These are phyloP conservation scores for Nemania sp. DNA, from an alignment of 2,329 filamentous ascomycete genomes.

Conservation along the genomic window DNA sequence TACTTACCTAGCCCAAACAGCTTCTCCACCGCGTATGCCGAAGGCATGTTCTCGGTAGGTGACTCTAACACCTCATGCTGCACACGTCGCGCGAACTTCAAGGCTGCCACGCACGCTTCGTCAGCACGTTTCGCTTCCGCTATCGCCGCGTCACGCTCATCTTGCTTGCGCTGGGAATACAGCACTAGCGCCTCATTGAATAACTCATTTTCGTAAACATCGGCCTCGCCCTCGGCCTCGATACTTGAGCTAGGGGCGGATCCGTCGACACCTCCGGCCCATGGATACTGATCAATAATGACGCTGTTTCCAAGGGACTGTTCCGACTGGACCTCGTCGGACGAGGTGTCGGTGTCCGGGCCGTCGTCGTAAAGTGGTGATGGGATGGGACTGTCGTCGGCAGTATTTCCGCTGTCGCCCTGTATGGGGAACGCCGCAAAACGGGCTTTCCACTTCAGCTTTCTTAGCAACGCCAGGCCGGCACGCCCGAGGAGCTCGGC, in stretches of 20 bases:
- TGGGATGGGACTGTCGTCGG: not conserved
- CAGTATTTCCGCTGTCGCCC: no score
- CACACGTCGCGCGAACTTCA: not conserved
- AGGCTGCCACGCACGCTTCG: not conserved
- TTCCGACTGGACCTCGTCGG: no score
- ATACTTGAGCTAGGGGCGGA: no score
- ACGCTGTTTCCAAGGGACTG: no score
- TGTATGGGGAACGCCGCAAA: conserved; percentile 21
- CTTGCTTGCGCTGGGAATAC: not conserved
- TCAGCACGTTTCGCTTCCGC: not conserved
- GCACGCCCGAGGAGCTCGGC: conserved; percentile 28
- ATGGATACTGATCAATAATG: no score
- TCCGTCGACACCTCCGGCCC: no score
- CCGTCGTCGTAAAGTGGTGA: no score
- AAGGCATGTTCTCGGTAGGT: conserved; percentile 6
- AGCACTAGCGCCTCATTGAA: no score
- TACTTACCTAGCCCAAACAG: conserved; percentile 19
- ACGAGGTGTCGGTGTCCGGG: no score
- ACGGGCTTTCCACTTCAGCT: conserved; percentile 22
- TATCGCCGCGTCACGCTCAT: not conserved
- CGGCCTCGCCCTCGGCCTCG: no score
- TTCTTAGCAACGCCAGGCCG: conserved; percentile 15
- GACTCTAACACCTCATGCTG: conserved; percentile 8
- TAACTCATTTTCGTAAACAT: no score
- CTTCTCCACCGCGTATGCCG: conserved; percentile 17